Evolutionary conservation across 2,329 filamentous ascomycete species (phyloP), one percentile per base, ranked within the genome.

Genomic region (Diaporthe vexans): DNA sequence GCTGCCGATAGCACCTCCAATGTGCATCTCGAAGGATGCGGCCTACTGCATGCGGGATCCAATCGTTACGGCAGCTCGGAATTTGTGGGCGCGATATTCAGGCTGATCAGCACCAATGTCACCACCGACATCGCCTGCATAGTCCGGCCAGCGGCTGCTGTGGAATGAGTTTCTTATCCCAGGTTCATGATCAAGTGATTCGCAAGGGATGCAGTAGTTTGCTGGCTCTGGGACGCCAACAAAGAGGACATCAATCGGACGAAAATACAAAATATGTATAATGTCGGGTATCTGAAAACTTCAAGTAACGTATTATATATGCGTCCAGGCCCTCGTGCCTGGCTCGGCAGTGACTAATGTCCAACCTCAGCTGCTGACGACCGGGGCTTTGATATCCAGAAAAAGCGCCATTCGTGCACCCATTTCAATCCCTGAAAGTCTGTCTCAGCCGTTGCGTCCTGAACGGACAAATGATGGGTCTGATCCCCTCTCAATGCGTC

Each of bases 251-350:
- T 51, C 4, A 19, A 57, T 19, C 29, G n/a, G 26, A 37, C 33
- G 24, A 59, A 68, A 19, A 48, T 65, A 61, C 51, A 40, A 37
- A 68, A 69, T 40, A 24, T 33, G 71, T 54, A 70, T 71, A 71
- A 35, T 72, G 69, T 61, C 72, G 72, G 74, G 74, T 74, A 76
- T 74, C 74, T 74, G 71, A 70, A 65, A 72, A 73, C 13, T 67
- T 52, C 63, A 67, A 67, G 63, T 52, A 73, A 51, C 61, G 52
- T 74, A 76, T 74, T 74, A 76, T 74, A 74, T 76, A 74, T 72
- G 71, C 65, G 73, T 71, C 57, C 72, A 74, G 68, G 59, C 56
- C 46, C 51, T 54, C 46, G 37, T 73, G 35, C 57, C 57, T 51
- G 40, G 67, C 71, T 71, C 58, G 51, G 59, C 48, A 71, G 40